A percentile compares a stretch with the other conserved stretches of the same genome.
These are phyloP conservation scores for Westerdykella sp. DNA, from an alignment of 2,329 filamentous ascomycete genomes.

Conservation along the genomic window DNA sequence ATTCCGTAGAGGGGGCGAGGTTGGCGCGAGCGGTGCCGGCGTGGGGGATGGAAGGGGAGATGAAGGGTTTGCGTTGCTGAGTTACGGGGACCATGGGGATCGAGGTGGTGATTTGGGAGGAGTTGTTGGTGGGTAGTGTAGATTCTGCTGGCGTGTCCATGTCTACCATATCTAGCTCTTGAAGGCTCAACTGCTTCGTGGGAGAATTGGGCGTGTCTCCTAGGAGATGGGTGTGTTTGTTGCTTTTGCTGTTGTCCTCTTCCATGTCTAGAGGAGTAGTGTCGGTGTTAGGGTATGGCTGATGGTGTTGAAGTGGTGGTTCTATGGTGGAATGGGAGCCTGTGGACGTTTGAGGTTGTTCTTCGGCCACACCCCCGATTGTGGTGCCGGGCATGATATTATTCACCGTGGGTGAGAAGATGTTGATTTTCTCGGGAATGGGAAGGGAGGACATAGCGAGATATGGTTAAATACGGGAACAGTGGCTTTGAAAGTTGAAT, in stretches of 20 bases:
- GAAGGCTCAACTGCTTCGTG: neutral
- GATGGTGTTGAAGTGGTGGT: neutral
- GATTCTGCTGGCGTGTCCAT: neutral
- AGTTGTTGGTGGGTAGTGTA: neutral
- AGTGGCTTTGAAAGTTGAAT: too few species aligned
- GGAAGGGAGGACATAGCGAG: neutral
- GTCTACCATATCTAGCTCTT: neutral
- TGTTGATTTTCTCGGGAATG: neutral
- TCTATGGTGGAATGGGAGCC: too few species aligned
- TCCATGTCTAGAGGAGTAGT: neutral
- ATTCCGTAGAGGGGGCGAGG: constrained; percentile 35
- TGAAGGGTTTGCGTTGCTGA: neutral
- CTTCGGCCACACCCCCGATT: neutral
- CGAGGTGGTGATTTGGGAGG: neutral
- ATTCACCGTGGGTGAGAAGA: neutral
- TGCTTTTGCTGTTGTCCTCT: neutral
- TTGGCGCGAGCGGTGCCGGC: constrained; percentile 40
- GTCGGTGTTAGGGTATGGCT: neutral
- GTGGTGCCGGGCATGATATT: neutral
- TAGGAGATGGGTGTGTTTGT: neutral
- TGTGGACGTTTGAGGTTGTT: neutral
- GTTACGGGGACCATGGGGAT: neutral
- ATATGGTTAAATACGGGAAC: too few species aligned
- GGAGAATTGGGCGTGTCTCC: neutral
- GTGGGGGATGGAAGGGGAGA: neutral